These are phyloP conservation scores for Trichoderma arundinaceum DNA, from an alignment of 2,329 filamentous ascomycete genomes.

Conservation along the genomic window DNA sequence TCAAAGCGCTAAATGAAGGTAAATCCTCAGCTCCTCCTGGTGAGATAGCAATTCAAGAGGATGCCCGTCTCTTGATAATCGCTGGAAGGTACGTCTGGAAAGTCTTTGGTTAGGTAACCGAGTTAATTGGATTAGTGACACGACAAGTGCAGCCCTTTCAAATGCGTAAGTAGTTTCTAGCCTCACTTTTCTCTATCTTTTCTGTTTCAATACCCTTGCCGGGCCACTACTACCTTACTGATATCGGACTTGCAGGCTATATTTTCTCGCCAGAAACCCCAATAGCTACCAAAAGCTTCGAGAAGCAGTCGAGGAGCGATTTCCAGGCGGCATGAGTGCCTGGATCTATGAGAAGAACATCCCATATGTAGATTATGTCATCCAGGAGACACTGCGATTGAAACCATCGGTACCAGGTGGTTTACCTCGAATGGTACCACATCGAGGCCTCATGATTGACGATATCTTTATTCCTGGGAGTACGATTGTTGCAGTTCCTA, in stretches of 20 bases:
- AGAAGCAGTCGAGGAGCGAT: not conserved
- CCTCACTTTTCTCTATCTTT: not conserved
- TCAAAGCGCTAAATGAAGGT: conserved; percentile 13
- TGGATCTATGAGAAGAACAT: conserved; percentile 32
- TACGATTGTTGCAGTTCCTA: conserved; percentile 41
- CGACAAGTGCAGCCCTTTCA: conserved; percentile 13
- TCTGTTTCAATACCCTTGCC: too few relatives aligned
- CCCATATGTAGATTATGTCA: conserved; percentile 41
- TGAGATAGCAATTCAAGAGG: conserved; percentile 24
- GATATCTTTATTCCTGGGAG: conserved; percentile 46
- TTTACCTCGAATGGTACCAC: conserved; percentile 45
- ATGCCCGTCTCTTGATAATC: conserved; percentile 25
- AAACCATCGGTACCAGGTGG: conserved; percentile 47
- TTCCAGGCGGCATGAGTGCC: conserved; percentile 7
- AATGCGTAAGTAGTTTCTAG: conserved; percentile 5
- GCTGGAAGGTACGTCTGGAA: not conserved
- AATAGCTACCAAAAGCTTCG: conserved; percentile 2
- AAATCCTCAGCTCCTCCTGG: conserved; percentile 17
- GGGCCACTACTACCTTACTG: not conserved
- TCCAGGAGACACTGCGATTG: conserved; percentile 50
- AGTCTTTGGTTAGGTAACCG: not conserved
- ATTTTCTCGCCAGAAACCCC: conserved; percentile 1
- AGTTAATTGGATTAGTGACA: conserved; percentile 3
- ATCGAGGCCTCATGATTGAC: conserved; percentile 44
- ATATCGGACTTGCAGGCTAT: not conserved